Conservation (phyloP, 164 flowering plant species). For the Annona squamosa region DNA sequence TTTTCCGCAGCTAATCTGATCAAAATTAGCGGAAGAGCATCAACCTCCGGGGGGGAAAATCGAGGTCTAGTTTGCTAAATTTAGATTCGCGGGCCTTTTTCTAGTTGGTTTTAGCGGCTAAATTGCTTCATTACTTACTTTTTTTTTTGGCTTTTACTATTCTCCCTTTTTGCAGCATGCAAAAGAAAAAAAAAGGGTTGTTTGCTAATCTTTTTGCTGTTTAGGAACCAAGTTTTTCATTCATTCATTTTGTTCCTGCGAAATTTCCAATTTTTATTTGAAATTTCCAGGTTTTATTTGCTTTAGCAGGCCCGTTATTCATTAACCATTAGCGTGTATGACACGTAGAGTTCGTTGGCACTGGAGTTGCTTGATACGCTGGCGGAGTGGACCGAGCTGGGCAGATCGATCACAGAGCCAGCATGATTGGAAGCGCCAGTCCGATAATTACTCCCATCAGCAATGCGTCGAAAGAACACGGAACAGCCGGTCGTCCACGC, state of each 20-base stretch:
- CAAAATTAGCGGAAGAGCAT: background rate
- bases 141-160: background rate
- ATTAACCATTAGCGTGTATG: background rate
- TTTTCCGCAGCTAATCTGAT: constrained; percentile 47
- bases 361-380: background rate
- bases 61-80: background rate
- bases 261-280: background rate
- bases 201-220: constrained; percentile 8
- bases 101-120: constrained; percentile 3
- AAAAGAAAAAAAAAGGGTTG: constrained; percentile 1
- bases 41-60: background rate
- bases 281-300: background rate
- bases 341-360: too few species aligned
- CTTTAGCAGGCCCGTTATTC: background rate
- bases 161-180: background rate
- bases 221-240: background rate
- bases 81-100: constrained; percentile 4
- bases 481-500: too few species aligned
- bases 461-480: too few species aligned
- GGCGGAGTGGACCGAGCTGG: background rate
- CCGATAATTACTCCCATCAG: too few species aligned
- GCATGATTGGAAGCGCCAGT: too few species aligned
- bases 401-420: too few species aligned
- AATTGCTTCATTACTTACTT: constrained; percentile 1
- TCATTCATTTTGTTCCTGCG: background rate